Conservation (phyloP, 2,329 filamentous ascomycete species). For the Venturia oleaginea region DNA sequence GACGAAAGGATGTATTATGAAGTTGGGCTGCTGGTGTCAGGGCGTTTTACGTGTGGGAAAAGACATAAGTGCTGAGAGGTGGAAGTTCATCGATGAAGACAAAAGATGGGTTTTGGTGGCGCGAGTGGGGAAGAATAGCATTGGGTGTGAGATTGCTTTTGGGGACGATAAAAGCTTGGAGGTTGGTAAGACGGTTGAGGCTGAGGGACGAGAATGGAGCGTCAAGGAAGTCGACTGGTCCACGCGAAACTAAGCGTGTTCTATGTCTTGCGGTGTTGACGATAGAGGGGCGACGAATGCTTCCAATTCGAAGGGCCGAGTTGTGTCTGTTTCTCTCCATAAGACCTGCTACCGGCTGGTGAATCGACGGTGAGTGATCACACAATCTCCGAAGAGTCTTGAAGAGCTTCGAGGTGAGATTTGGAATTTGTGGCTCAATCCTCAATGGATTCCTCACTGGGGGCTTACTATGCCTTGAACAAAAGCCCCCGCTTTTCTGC, state of each 20-base stretch:
- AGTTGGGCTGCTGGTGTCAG: conserved; percentile 5
- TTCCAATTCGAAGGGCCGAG: background rate
- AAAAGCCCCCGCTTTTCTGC: too few relatives aligned
- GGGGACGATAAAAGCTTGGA: background rate
- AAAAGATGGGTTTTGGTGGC: background rate
- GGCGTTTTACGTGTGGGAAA: conserved; percentile 3
- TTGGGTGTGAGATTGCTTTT: background rate
- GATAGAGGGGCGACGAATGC: background rate
- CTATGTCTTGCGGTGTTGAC: background rate
- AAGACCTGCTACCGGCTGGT: background rate
- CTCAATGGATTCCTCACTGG: too few relatives aligned
- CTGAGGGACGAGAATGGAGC: background rate
- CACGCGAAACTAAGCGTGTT: background rate
- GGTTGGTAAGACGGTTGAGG: background rate
- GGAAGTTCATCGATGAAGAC: background rate
- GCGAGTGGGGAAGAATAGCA: background rate
- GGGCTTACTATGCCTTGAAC: too few relatives aligned
- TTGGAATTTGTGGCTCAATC: too few relatives aligned
- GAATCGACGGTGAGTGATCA: too few relatives aligned
- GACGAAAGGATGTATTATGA: conserved; percentile 8
- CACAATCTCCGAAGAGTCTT: too few relatives aligned
- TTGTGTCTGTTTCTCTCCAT: background rate
- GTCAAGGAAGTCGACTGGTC: background rate
- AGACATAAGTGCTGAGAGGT: conserved; percentile 8
- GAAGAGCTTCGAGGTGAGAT: too few relatives aligned